Base-by-base conservation (phyloP, 805 yeast species). In the Metschnikowia proteae region DNA sequence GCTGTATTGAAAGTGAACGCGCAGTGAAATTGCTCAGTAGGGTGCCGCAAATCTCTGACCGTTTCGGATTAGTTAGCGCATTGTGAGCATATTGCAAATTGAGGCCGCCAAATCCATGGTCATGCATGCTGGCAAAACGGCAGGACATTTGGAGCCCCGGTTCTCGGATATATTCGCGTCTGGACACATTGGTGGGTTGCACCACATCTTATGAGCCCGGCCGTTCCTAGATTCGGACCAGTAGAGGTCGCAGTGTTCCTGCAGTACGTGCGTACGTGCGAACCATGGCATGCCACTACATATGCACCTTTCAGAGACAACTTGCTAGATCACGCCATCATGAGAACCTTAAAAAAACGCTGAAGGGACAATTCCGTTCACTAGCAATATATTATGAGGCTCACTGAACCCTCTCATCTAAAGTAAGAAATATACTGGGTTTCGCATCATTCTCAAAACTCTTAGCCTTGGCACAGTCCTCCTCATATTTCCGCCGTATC, bases 401-500 rank as follows among this genome's bases (percentile, higher is more conserved):
- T 33, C 25, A 33, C 5, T 29, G 34, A 9, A 6, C 26, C 13
- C 43, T 28, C 13, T 40, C 36, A n/a, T 30, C n/a, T 5, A 25
- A 25, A 11, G 30, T 5, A 1, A 10, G 9, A n/a, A 10, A 40
- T 4, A 10, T 29, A 31, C 31, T 31, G 27, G n/a, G 35, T 30
- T 40, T 40, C 30, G 7, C 4, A 11, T 33, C 38, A 9, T 9
- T 29, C 9, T 42, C 45, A 23, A 11, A 9, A 25, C 45, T 27
- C 49, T 43, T 31, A 11, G 26, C 31, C 31, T 42, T 17, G n/a
- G 3, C 32, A 11, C 9, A 26, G 4, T 51, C 48, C 11, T 37
- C 45, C 29, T 34, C 38, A 31, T 39, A 38, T 11, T 32, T 34
- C 4, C 31, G 43, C 27, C 42, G 48, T 25, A 48, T 46, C 22